Evolutionary conservation across 306 rosid genomes (phyloP).

Genomic region (Bauhinia variegata): DNA sequence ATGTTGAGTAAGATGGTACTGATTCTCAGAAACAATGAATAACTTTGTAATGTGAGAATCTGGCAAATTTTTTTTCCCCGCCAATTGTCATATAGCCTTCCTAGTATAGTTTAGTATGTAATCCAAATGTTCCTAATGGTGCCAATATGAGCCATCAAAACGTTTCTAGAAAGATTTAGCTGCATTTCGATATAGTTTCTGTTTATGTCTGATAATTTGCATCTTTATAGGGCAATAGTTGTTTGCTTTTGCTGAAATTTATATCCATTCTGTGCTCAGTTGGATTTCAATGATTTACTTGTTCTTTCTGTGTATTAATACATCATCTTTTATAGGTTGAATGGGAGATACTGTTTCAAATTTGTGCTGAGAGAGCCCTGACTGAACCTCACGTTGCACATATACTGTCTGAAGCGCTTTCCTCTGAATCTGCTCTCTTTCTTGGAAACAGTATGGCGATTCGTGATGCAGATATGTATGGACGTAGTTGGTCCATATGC

Average conservation of each 20-base stretch:
- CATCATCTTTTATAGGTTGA: slow-evolving; percentile 60
- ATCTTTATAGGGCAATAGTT: slow-evolving; percentile 11
- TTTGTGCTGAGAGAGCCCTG: slow-evolving; percentile 59
- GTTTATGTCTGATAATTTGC: slow-evolving; percentile 22
- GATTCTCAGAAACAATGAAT: slow-evolving; percentile 29
- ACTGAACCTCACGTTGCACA: slow-evolving; percentile 89
- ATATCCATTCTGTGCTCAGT: background rate
- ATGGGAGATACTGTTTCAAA: slow-evolving; percentile 85
- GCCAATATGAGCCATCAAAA: slow-evolving; percentile 22
- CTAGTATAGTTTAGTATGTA: slow-evolving; percentile 15
- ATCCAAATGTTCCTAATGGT: slow-evolving; percentile 19
- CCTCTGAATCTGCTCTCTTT: slow-evolving; percentile 75
- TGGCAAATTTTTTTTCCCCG: slow-evolving; percentile 25
- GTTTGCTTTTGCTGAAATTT: slow-evolving; percentile 14
- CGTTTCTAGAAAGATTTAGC: slow-evolving; percentile 5
- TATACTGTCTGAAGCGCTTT: slow-evolving; percentile 68
- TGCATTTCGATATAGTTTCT: slow-evolving; percentile 2
- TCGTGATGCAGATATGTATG: slow-evolving; percentile 92
- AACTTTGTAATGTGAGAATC: slow-evolving; percentile 14
- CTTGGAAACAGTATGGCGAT: slow-evolving; percentile 96
- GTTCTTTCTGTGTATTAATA: background rate
- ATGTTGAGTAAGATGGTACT: slow-evolving; percentile 74
- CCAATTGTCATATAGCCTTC: slow-evolving; percentile 26
- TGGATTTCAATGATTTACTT: slow-evolving; percentile 3
- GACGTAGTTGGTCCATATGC: slow-evolving; percentile 60